These are phyloP conservation scores for Nematocida sp. DNA, from an alignment of 371 early-diverging fungal species.

Conservation along the genomic window DNA sequence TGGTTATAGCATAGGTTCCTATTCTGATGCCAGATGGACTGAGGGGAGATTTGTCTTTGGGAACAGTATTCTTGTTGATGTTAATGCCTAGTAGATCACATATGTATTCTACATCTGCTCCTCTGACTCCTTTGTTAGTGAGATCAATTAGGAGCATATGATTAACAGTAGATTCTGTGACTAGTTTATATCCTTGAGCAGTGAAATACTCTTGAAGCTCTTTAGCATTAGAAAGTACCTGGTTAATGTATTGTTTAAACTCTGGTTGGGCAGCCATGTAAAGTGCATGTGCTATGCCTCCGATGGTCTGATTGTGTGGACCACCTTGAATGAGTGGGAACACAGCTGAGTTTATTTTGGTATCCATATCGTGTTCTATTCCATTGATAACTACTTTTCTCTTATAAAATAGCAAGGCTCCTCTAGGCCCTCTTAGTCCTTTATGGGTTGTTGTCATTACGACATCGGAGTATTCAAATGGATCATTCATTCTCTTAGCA, in stretches of 20 bases:
- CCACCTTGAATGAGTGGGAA: slow-evolving; percentile 98
- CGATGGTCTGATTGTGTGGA: slow-evolving; percentile 97
- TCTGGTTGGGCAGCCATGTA: slow-evolving; percentile 77
- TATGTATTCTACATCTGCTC: slow-evolving; percentile 67
- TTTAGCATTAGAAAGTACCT: slow-evolving; percentile 78
- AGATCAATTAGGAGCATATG: slow-evolving; percentile 42
- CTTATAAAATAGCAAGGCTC: slow-evolving; percentile 87
- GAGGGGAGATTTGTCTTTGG: slow-evolving; percentile 83
- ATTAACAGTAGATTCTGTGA: slow-evolving; percentile 42
- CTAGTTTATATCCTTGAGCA: neutral
- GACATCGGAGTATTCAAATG: slow-evolving; percentile 88
- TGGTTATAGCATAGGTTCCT: slow-evolving; percentile 87
- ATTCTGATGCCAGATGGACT: slow-evolving; percentile 86
- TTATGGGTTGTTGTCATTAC: slow-evolving; percentile 99
- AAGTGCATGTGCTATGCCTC: slow-evolving; percentile 86
- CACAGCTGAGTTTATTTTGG: slow-evolving; percentile 84
- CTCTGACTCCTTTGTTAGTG: slow-evolving; percentile 17
- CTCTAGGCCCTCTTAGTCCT: slow-evolving; percentile 92
- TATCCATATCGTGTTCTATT: slow-evolving; percentile 73
- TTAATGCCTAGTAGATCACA: slow-evolving; percentile 85
- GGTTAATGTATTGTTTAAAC: slow-evolving; percentile 78
- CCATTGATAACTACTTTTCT: slow-evolving; percentile 68
- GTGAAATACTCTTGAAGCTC: slow-evolving; percentile 67
- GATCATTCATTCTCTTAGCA: slow-evolving; percentile 63
- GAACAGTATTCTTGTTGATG: slow-evolving; percentile 94